These are phyloP conservation scores for Aureobasidium leucospermi DNA, from an alignment of 2,329 filamentous ascomycete species.

Conservation along the genomic window DNA sequence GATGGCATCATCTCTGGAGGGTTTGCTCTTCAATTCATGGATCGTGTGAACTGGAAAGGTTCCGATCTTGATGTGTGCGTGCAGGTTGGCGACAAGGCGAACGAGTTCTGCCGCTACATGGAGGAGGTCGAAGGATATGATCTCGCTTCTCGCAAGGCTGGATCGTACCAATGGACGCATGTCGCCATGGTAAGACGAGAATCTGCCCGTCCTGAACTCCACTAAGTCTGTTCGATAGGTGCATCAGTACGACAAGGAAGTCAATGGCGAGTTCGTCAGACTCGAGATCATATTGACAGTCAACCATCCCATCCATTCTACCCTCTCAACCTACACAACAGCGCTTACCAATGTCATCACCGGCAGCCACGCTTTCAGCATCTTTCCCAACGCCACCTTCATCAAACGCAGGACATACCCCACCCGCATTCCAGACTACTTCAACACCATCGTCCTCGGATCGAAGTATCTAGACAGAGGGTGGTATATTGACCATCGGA, in stretches of 20 bases:
- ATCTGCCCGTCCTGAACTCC: neutral
- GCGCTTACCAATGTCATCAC: conserved; percentile 7
- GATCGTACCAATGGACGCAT: conserved; percentile 6
- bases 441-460: neutral
- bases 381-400: conserved; percentile 7
- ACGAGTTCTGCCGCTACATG: conserved; percentile 2
- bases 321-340: conserved; percentile 9
- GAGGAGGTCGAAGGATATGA: conserved; percentile 11
- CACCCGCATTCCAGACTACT: conserved; percentile 9
- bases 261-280: neutral
- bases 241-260: conserved; percentile 3
- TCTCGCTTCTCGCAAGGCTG: neutral
- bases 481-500: neutral
- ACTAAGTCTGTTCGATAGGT: neutral
- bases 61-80: conserved; percentile 10
- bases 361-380: neutral
- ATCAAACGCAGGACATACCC: neutral
- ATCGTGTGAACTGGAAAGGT: neutral
- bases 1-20: conserved; percentile 10
- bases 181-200: neutral
- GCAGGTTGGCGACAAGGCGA: neutral
- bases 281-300: neutral
- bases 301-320: neutral
- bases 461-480: conserved; percentile 5
- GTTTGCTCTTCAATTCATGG: conserved; percentile 9